A percentile compares a stretch with the other conserved stretches of the same genome.
phyloP scores from a whole-genome alignment of 1,284 basidiomycete genomes.

The Ceratobasidium sp. region DNA sequence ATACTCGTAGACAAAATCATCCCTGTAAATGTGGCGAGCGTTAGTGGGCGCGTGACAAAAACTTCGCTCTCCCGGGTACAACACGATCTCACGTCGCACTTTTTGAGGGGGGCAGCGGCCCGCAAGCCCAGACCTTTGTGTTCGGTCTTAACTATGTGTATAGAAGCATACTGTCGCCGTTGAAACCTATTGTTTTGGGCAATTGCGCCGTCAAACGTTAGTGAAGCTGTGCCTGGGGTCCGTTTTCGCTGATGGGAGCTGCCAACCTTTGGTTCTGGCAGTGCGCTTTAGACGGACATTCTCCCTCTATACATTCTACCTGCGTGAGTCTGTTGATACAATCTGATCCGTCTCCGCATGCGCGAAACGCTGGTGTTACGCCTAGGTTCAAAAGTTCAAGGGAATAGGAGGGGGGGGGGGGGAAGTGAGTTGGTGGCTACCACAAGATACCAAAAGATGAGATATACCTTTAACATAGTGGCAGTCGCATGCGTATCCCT shows the following conservation, averaged over 20 bases:
- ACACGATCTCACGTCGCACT: slow-evolving; percentile 63
- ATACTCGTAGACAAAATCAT: slow-evolving; percentile 96
- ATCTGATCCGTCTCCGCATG: slow-evolving; percentile 90
- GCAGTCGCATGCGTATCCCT: slow-evolving; percentile 96
- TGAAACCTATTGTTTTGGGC: slow-evolving; percentile 73
- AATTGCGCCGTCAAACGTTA: slow-evolving; percentile 21
- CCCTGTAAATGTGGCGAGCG: slow-evolving; percentile 61
- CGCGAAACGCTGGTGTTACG: slow-evolving; percentile 65
- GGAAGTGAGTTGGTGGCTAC: slow-evolving; percentile 25
- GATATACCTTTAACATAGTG: slow-evolving; percentile 81
- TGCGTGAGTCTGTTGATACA: slow-evolving; percentile 99
- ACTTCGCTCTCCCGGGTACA: neutral
- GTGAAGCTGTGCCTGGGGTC: slow-evolving; percentile 7
- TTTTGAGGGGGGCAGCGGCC: slow-evolving; percentile 73
- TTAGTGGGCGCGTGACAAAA: slow-evolving; percentile 12
- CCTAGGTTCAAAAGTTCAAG: no score
- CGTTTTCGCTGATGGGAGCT: slow-evolving; percentile 52
- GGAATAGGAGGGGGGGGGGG: slow-evolving; percentile 10
- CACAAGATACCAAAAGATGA: slow-evolving; percentile 26
- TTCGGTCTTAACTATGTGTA: slow-evolving; percentile 93
- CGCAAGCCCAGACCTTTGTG: slow-evolving; percentile 96
- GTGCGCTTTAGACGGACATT: slow-evolving; percentile 83
- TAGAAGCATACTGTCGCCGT: slow-evolving; percentile 82
- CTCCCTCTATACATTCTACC: slow-evolving; percentile 90
- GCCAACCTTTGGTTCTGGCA: slow-evolving; percentile 92